phyloP scores from a whole-genome alignment of 2,329 filamentous ascomycete species.

The Sporothrix phasma region DNA sequence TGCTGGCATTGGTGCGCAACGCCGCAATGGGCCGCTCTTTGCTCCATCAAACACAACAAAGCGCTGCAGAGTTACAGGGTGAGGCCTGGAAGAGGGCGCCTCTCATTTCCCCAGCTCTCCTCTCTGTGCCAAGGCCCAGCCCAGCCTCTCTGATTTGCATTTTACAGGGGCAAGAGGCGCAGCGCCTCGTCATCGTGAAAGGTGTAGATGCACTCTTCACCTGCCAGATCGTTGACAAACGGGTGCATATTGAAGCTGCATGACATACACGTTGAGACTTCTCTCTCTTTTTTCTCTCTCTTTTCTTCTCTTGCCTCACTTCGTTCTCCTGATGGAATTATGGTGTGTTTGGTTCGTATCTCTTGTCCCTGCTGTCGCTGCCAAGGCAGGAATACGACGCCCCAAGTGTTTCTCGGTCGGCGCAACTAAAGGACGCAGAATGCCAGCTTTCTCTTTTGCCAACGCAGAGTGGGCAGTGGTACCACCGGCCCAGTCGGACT shows the following conservation, averaged over 20 bases:
- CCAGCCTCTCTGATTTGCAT: conserved; percentile 14
- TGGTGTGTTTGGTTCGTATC: neutral
- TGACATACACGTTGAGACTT: neutral
- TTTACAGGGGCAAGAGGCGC: neutral
- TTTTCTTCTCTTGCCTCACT: neutral
- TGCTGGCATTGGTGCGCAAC: neutral
- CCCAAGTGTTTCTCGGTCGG: neutral
- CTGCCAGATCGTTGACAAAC: neutral
- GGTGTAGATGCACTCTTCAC: neutral
- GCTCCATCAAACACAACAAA: neutral
- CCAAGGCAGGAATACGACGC: neutral
- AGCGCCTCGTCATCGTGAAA: conserved; percentile 2
- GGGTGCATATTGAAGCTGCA: neutral
- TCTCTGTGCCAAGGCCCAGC: neutral
- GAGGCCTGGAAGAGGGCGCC: conserved; percentile 1
- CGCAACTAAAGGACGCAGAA: neutral
- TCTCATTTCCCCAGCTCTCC: conserved; percentile 15
- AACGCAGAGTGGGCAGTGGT: neutral
- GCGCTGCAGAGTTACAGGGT: neutral
- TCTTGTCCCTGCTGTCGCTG: neutral
- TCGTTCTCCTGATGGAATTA: neutral
- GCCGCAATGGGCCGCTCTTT: neutral
- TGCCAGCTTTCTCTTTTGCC: neutral
- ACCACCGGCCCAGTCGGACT: conserved; percentile 1
- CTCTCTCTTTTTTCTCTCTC: neutral